phyloP scores from a whole-genome alignment of 2,329 filamentous ascomycete genomes.

The Penicillium decumbens region DNA sequence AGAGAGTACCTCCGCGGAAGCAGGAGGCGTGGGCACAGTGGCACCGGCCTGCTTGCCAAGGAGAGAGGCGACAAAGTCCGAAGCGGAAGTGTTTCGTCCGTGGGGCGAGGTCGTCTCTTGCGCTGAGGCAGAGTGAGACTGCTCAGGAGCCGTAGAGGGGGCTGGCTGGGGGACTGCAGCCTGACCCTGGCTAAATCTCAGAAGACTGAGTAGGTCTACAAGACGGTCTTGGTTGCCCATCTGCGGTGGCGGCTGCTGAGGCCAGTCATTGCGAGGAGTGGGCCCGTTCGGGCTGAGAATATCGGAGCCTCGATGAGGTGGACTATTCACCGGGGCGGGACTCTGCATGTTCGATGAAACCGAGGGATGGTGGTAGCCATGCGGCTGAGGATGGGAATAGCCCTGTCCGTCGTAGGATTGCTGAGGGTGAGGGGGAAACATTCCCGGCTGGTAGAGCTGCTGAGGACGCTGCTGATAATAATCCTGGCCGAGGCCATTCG shows the following conservation, averaged over 20 bases:
- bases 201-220: slow-evolving; percentile 58
- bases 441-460: slow-evolving; percentile 29
- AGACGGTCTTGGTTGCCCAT: slow-evolving; percentile 46
- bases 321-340: slow-evolving; percentile 50
- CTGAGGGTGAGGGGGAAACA: slow-evolving; percentile 29
- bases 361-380: slow-evolving; percentile 52
- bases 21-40: slow-evolving; percentile 11
- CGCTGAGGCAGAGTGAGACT: slow-evolving; percentile 25
- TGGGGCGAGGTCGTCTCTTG: slow-evolving; percentile 30
- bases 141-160: slow-evolving; percentile 22
- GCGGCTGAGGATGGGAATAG: slow-evolving; percentile 31
- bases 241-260: slow-evolving; percentile 37
- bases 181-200: slow-evolving; percentile 57
- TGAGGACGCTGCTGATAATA: slow-evolving; percentile 23
- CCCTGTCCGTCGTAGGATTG: slow-evolving; percentile 32
- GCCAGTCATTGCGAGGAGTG: slow-evolving; percentile 43
- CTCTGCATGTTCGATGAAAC: slow-evolving; percentile 57
- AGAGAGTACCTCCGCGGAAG: slow-evolving; percentile 7
- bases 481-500: slow-evolving; percentile 30
- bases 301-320: slow-evolving; percentile 54
- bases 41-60: slow-evolving; percentile 45
- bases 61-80: slow-evolving; percentile 55
- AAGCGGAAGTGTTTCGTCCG: slow-evolving; percentile 47
- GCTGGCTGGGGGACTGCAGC: slow-evolving; percentile 30
- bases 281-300: slow-evolving; percentile 55